These are phyloP conservation scores for Venturia effusa DNA, from an alignment of 2,329 filamentous ascomycete genomes.

Conservation along the genomic window DNA sequence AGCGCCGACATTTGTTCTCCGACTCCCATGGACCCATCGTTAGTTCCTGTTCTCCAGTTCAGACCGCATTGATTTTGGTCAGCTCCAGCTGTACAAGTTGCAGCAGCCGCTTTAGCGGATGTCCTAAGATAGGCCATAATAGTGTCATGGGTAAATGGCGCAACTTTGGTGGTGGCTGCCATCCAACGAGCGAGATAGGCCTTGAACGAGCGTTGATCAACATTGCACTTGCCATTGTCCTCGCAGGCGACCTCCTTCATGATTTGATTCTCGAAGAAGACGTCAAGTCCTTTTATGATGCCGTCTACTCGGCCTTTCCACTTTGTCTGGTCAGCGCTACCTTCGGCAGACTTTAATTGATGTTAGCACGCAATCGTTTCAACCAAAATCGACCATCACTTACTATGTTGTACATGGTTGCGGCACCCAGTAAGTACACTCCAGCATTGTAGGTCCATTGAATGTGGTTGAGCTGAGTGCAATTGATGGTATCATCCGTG, in stretches of 20 bases:
- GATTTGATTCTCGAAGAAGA: constrained; percentile 29
- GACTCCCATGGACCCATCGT: constrained; percentile 39
- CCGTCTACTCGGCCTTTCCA: constrained; percentile 18
- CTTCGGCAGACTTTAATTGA: constrained; percentile 13
- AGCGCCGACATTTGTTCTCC: constrained; percentile 51
- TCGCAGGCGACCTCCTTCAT: constrained; percentile 40
- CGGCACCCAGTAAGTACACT: constrained; percentile 35
- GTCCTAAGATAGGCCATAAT: constrained; percentile 42
- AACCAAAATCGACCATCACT: constrained; percentile 18
- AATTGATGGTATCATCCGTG: constrained; percentile 32
- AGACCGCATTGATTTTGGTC: constrained; percentile 37
- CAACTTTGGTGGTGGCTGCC: constrained; percentile 29
- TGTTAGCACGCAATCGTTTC: constrained; percentile 28
- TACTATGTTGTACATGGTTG: constrained; percentile 38
- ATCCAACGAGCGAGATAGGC: constrained; percentile 34
- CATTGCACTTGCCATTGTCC: constrained; percentile 33
- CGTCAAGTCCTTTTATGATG: constrained; percentile 25
- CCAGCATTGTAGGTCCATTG: constrained; percentile 46
- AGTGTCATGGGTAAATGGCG: constrained; percentile 23
- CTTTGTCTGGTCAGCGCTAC: constrained; percentile 14
- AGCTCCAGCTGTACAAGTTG: constrained; percentile 40
- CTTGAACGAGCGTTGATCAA: constrained; percentile 37
- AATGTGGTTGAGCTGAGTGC: constrained; percentile 37
- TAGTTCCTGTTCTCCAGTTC: constrained; percentile 31
- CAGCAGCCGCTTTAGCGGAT: constrained; percentile 46